These are phyloP conservation scores for Gonapodya prolifera DNA, from an alignment of 192 early-diverging fungal genomes.

Conservation along the genomic window DNA sequence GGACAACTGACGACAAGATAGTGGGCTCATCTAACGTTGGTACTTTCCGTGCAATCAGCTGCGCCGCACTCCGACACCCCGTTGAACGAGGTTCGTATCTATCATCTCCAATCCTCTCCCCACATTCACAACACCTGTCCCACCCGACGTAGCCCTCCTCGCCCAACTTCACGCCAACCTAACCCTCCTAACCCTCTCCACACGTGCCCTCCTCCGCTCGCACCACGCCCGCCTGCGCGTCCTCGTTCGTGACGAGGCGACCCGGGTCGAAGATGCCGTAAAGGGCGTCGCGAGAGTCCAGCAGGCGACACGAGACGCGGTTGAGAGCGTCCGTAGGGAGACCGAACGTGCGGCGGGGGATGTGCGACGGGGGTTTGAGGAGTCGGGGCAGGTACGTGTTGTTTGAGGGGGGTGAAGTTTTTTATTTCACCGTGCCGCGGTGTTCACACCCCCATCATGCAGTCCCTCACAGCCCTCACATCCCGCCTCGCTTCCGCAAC, in stretches of 20 bases:
- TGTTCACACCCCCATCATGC: too few species aligned
- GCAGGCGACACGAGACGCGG: too few species aligned
- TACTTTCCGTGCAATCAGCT: background rate
- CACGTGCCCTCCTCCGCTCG: background rate
- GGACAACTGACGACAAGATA: too few species aligned
- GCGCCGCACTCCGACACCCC: background rate
- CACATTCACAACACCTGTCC: too few species aligned
- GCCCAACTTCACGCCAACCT: background rate
- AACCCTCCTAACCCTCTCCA: background rate
- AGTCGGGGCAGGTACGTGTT: background rate
- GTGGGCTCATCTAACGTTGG: background rate
- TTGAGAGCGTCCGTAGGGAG: background rate
- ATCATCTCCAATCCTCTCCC: too few species aligned
- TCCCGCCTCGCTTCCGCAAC: too few species aligned
- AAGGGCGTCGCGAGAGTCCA: background rate
- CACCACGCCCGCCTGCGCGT: background rate
- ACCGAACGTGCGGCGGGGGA: background rate
- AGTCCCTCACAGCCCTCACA: too few species aligned
- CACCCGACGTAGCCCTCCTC: too few species aligned
- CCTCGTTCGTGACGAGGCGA: background rate
- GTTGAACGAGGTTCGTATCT: background rate
- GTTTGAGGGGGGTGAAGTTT: background rate
- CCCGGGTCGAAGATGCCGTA: background rate
- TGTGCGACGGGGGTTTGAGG: background rate
- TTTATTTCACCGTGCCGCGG: too few species aligned